Conservation (phyloP, 2,329 filamentous ascomycete genomes). For the Calonectria pseudoreteaudii region DNA sequence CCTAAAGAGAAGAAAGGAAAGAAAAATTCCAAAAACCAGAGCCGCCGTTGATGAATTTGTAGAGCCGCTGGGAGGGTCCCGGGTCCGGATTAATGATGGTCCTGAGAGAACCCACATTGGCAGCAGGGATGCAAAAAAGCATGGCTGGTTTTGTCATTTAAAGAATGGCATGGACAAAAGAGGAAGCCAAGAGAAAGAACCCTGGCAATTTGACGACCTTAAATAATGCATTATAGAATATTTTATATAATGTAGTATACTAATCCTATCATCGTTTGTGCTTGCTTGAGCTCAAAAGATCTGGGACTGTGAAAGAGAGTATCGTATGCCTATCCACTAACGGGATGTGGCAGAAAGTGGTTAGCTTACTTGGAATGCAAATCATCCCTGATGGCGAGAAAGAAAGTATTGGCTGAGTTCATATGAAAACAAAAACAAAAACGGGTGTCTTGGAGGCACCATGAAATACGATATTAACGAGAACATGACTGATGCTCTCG, state of each 20-base stretch:
- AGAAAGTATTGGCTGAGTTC: neutral
- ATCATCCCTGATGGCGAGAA: neutral
- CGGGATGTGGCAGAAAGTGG: neutral
- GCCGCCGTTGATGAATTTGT: constrained; percentile 25
- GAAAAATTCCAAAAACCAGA: constrained; percentile 30
- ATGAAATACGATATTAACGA: neutral
- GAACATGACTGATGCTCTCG: neutral
- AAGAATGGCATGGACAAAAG: neutral
- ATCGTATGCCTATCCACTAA: neutral
- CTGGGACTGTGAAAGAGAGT: neutral
- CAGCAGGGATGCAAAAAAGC: neutral
- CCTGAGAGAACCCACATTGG: constrained; percentile 13
- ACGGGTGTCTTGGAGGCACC: neutral
- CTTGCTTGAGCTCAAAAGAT: neutral
- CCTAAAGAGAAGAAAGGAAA: constrained; percentile 45
- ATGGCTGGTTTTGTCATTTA: neutral
- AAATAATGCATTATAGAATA: neutral
- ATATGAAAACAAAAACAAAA: neutral
- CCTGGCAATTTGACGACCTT: neutral
- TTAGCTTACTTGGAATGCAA: neutral
- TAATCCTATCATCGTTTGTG: neutral
- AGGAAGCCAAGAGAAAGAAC: neutral
- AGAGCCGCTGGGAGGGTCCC: constrained; percentile 23
- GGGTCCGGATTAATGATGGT: constrained; percentile 43
- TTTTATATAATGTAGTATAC: neutral